A percentile compares a stretch with the other conserved stretches of the same genome.
These are phyloP conservation scores for Colletotrichum tabaci DNA, from an alignment of 2,329 filamentous ascomycete genomes.

Conservation along the genomic window DNA sequence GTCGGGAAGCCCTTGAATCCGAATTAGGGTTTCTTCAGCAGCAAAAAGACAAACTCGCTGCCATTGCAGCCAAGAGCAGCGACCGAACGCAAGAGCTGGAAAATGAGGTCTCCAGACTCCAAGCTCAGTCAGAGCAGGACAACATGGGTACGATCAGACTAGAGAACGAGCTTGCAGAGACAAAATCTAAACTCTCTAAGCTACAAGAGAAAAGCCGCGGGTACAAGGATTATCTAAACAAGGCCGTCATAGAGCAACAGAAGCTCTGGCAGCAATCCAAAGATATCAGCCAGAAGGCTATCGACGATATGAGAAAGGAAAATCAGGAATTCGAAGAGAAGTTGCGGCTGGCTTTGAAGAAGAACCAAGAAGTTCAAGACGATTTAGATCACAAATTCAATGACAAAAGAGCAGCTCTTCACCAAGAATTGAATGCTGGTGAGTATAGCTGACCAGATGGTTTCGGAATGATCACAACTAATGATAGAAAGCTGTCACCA, in stretches of 20 bases:
- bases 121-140: slow-evolving; percentile 46
- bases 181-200: slow-evolving; percentile 47
- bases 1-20: neutral
- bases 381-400: neutral
- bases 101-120: slow-evolving; percentile 47
- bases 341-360: slow-evolving; percentile 42
- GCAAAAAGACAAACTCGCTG: slow-evolving; percentile 18
- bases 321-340: slow-evolving; percentile 45
- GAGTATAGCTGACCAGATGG: neutral
- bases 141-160: slow-evolving; percentile 47
- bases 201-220: slow-evolving; percentile 54
- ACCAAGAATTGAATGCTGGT: neutral
- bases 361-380: slow-evolving; percentile 37
- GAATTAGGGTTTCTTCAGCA: neutral
- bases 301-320: slow-evolving; percentile 53
- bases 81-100: slow-evolving; percentile 44
- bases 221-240: slow-evolving; percentile 59
- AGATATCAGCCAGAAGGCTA: slow-evolving; percentile 51
- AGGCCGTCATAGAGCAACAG: slow-evolving; percentile 63
- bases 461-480: neutral
- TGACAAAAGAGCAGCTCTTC: neutral
- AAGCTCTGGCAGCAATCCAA: slow-evolving; percentile 55
- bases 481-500: slow-evolving; percentile 6
- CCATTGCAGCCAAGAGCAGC: slow-evolving; percentile 19
- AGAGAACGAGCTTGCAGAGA: slow-evolving; percentile 47